These are phyloP conservation scores for Eucalyptus erythrocorys DNA, from an alignment of 345 rosid genomes.

Conservation along the genomic window DNA sequence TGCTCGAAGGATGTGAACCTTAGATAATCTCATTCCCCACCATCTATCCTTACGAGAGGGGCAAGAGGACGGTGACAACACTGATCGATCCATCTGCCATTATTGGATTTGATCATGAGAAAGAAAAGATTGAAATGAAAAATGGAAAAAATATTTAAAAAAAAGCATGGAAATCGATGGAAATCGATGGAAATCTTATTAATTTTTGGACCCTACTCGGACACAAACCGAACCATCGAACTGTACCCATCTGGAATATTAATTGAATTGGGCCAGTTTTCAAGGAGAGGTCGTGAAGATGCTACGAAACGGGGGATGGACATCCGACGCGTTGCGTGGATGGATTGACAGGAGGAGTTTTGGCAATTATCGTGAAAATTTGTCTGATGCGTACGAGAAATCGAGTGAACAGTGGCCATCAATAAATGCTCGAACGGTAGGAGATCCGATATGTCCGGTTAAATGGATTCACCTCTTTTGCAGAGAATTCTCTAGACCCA, in stretches of 20 bases:
- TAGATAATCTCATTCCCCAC: neutral
- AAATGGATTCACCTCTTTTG: neutral
- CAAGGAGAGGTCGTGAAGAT: neutral
- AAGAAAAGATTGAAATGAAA: neutral
- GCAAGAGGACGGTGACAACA: neutral
- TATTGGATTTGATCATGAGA: neutral
- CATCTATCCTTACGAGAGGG: neutral
- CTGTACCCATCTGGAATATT: neutral
- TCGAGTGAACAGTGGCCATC: neutral
- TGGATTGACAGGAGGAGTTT: neutral
- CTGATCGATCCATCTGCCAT: neutral
- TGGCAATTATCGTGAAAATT: neutral
- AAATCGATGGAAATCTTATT: neutral
- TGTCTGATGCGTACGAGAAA: neutral
- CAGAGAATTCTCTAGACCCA: neutral
- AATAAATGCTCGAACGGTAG: neutral
- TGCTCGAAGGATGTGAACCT: neutral
- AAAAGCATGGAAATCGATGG: neutral
- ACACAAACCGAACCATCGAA: neutral
- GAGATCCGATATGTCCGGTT: neutral
- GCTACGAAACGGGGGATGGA: neutral
- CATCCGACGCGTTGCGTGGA: neutral
- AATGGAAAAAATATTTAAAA: neutral
- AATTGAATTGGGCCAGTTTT: neutral
- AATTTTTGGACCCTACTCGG: neutral